Percentiles rank a stretch among this genome's conserved stretches.
Conservation (phyloP, 495 filamentous ascomycete genomes). For the Parathielavia appendiculata region DNA sequence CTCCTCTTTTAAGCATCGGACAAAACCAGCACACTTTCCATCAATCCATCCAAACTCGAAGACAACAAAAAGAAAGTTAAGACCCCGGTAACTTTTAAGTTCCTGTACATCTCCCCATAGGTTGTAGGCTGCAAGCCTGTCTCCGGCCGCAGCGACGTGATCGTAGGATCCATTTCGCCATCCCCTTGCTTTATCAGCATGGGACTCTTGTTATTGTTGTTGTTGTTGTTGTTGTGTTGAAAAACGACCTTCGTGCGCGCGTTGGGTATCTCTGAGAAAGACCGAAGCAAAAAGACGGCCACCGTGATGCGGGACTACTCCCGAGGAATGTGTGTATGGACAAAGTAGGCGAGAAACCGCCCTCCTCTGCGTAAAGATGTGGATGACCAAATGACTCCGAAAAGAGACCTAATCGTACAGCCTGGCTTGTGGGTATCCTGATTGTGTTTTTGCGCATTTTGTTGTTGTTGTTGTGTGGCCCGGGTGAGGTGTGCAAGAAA, state of each 20-base stretch:
- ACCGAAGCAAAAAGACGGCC: conserved; percentile 17
- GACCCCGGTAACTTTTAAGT: conserved; percentile 18
- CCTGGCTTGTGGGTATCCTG: conserved; percentile 22
- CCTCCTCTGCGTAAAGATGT: conserved; percentile 23
- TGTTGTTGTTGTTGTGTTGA: neutral
- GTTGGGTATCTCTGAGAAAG: conserved; percentile 12
- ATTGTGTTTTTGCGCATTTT: conserved; percentile 21
- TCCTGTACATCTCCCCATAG: conserved; percentile 15
- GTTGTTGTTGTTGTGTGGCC: conserved; percentile 7
- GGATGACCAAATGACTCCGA: conserved; percentile 27
- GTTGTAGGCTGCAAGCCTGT: neutral
- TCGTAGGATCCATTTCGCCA: neutral
- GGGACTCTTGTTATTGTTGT: neutral
- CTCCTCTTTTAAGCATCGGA: neutral
- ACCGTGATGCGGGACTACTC: conserved; percentile 26
- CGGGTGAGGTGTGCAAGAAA: neutral
- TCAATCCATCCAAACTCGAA: conserved; percentile 1
- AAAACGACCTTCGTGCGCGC: neutral
- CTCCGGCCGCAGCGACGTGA: neutral
- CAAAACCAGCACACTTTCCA: conserved; percentile 6
- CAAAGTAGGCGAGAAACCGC: neutral
- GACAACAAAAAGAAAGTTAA: conserved; percentile 1
- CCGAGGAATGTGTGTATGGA: conserved; percentile 23
- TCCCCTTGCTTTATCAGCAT: conserved; percentile 9
- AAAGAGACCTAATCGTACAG: conserved; percentile 36